phyloP scores from a whole-genome alignment of 768 basidiomycete genomes.

The Naematelia aurantialba region DNA sequence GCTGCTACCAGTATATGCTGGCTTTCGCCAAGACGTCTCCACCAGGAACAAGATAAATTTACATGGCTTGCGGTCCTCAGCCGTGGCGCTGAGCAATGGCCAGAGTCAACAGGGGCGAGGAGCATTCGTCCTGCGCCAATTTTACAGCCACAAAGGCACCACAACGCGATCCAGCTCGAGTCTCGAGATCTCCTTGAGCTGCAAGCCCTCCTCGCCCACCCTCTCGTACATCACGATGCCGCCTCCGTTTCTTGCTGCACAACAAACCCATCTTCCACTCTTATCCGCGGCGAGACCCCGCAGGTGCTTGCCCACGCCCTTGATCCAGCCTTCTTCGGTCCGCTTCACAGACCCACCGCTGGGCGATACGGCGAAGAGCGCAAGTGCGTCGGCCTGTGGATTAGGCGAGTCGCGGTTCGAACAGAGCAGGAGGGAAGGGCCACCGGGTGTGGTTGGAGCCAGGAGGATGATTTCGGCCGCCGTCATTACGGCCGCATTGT shows the following conservation, averaged over 20 bases:
- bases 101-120: no score
- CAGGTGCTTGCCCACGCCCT: slow-evolving; percentile 18
- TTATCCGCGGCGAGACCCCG: slow-evolving; percentile 18
- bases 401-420: slow-evolving; percentile 31
- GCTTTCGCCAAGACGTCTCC: no score
- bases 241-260: slow-evolving; percentile 25
- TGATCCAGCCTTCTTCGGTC: slow-evolving; percentile 11
- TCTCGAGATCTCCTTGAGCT: slow-evolving; percentile 23
- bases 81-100: no score
- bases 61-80: no score
- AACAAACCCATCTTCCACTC: slow-evolving; percentile 17
- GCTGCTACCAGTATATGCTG: no score
- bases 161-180: slow-evolving; percentile 17
- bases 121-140: no score
- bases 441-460: slow-evolving; percentile 6
- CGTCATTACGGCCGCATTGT: slow-evolving; percentile 4
- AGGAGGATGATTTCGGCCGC: slow-evolving; percentile 28
- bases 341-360: slow-evolving; percentile 16
- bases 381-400: slow-evolving; percentile 24
- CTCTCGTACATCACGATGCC: slow-evolving; percentile 21
- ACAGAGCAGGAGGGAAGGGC: slow-evolving; percentile 17
- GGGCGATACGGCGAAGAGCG: slow-evolving; percentile 19
- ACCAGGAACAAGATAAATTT: no score
- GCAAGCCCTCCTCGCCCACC: slow-evolving; percentile 14
- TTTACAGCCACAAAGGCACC: slow-evolving; percentile 27